These are phyloP conservation scores for Dendryphion nanum DNA, from an alignment of 2,329 filamentous ascomycete genomes.

Conservation along the genomic window DNA sequence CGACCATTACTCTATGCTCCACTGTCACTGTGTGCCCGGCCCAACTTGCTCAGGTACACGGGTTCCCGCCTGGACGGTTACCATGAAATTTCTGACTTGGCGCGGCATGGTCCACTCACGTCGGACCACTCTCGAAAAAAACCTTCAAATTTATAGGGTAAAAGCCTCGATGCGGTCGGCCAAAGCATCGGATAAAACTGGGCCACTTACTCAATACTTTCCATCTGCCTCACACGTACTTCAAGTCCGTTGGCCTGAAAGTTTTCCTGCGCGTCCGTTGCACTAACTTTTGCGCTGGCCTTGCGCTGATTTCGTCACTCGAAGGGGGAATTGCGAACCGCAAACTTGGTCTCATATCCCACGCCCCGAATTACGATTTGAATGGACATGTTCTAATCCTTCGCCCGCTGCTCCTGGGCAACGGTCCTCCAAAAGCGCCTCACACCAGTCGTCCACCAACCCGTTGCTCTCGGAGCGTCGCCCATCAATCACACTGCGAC, in stretches of 20 bases:
- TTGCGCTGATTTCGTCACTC: neutral
- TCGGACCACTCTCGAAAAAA: too few relatives aligned
- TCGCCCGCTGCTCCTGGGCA: too few relatives aligned
- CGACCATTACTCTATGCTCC: conserved; percentile 12
- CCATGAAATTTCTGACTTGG: conserved; percentile 14
- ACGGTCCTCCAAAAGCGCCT: too few relatives aligned
- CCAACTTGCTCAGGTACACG: conserved; percentile 7
- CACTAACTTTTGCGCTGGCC: neutral
- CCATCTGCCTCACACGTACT: neutral
- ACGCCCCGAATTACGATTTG: too few relatives aligned
- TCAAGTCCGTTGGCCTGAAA: neutral
- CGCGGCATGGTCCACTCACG: conserved; percentile 19
- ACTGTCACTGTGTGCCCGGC: conserved; percentile 6
- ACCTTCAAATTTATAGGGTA: conserved; percentile 7
- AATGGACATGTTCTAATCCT: too few relatives aligned
- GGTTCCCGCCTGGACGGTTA: conserved; percentile 10
- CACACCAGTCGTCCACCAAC: too few relatives aligned
- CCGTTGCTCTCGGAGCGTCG: too few relatives aligned
- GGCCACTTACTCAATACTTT: neutral
- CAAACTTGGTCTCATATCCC: neutral
- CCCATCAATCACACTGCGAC: too few relatives aligned
- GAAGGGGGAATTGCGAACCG: neutral
- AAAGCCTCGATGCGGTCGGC: neutral
- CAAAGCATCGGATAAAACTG: neutral
- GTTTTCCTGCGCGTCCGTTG: too few relatives aligned